Evolutionary conservation across 2,329 filamentous ascomycete genomes (phyloP), one percentile per base, ranked within the genome.

Genomic region (Colletotrichum godetiae): DNA sequence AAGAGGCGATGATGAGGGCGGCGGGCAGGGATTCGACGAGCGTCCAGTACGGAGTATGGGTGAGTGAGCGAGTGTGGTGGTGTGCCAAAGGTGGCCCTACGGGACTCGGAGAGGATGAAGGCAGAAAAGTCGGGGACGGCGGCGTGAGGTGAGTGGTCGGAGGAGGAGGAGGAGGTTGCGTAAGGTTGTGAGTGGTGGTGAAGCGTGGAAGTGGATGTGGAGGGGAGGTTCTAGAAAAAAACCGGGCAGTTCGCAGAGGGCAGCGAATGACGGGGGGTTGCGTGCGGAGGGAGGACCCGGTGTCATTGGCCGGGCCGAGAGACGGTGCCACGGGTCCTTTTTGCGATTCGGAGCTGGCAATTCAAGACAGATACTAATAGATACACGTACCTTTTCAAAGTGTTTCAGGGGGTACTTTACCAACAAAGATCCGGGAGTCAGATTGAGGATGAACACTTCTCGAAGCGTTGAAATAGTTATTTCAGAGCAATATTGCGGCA

Each of bases 161-260:
- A 42, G 46, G 42, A 46, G 56, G 57, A 42, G 46, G 42, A 46
- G 13, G 46, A 60, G 52, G 22, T 49, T 49, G 42, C 42, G 42
- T 49, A 49, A 49, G 42, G 22, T 35, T 60, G 55, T 13, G 58
- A 31, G 59, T 12, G 27, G 27, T 65, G 22, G 22, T 19, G 12
- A 64, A 64, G 37, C 53, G 53, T 35, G 68, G 33, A 61, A 53
- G 58, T 67, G 67, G 58, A 37, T 73, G 67, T 65, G 71, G 71
- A 65, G 71, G 71, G 59, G 71, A 56, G 52, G 15, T 73, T 65
- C 61, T 60, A 61, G 61, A 70, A 69, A 73, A 73, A 52, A 73
- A 52, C 71, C 29, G 60, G 71, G 61, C 33, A 73, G 56, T 6
- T 13, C 22, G 55, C 11, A 24, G 10, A 60, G 24, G 55, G 19